These are phyloP conservation scores for Candida gigantensis DNA, from an alignment of 1,139 yeast genomes.

Conservation along the genomic window DNA sequence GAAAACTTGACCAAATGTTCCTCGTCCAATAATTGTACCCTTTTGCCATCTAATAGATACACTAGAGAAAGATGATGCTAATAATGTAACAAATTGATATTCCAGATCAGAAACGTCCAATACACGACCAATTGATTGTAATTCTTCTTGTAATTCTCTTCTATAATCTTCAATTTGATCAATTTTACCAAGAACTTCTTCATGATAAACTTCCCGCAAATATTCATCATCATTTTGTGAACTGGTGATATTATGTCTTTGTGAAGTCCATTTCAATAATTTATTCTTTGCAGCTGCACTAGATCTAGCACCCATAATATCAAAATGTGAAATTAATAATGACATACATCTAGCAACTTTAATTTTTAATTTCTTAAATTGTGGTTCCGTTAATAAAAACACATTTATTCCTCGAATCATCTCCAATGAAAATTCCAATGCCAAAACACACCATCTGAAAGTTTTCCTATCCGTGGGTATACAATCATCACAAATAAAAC, in stretches of 20 bases:
- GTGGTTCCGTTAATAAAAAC: conserved; percentile 74
- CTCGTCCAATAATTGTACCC: conserved; percentile 91
- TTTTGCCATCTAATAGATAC: conserved; percentile 97
- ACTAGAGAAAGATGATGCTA: conserved; percentile 88
- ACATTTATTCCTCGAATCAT: conserved; percentile 91
- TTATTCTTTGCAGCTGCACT: conserved; percentile 72
- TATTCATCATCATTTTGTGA: conserved; percentile 61
- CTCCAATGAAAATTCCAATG: conserved; percentile 94
- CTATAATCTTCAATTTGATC: conserved; percentile 59
- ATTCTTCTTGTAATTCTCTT: conserved; percentile 48
- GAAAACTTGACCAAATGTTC: conserved; percentile 92
- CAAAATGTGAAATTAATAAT: conserved; percentile 88
- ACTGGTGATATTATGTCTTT: conserved; percentile 46
- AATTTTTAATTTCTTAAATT: conserved; percentile 68
- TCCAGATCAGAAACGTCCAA: conserved; percentile 85
- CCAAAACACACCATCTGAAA: conserved; percentile 94
- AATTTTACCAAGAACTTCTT: conserved; percentile 61
- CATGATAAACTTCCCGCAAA: conserved; percentile 53
- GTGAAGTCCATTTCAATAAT: conserved; percentile 52
- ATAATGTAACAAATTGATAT: conserved; percentile 79
- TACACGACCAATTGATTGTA: conserved; percentile 77
- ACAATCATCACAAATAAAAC: conserved; percentile 92
- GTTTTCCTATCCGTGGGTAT: conserved; percentile 88
- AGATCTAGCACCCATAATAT: conserved; percentile 97
- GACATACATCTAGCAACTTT: conserved; percentile 97